These are phyloP conservation scores for Scleroderma citrinum DNA, from an alignment of 768 basidiomycete species.

Conservation along the genomic window DNA sequence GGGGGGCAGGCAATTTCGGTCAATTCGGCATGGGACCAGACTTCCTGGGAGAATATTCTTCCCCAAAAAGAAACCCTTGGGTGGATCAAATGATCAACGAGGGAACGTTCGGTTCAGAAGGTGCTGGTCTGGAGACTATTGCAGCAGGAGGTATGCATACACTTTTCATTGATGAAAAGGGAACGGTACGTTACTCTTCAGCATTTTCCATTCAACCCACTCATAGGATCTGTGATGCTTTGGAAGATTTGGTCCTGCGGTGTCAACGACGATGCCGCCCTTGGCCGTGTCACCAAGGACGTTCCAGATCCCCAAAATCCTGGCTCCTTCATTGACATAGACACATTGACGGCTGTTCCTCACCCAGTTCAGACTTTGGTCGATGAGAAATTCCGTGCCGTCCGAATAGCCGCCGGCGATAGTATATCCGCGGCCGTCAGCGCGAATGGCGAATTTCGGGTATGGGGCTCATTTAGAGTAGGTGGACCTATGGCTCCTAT, in stretches of 20 bases:
- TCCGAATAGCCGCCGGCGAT: slow-evolving; percentile 79
- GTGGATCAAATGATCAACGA: slow-evolving; percentile 69
- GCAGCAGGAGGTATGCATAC: slow-evolving; percentile 87
- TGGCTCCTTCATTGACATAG: slow-evolving; percentile 49
- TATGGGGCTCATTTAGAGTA: slow-evolving; percentile 91
- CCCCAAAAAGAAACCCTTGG: slow-evolving; percentile 74
- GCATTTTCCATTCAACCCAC: slow-evolving; percentile 2
- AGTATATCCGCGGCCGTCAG: slow-evolving; percentile 84
- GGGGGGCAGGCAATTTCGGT: slow-evolving; percentile 92
- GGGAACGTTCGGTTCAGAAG: slow-evolving; percentile 62
- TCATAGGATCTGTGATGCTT: neutral
- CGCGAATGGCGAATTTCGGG: slow-evolving; percentile 71
- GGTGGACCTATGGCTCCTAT: slow-evolving; percentile 18
- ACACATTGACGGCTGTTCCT: slow-evolving; percentile 48
- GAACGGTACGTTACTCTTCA: slow-evolving; percentile 57
- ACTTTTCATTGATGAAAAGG: slow-evolving; percentile 82
- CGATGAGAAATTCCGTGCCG: slow-evolving; percentile 79
- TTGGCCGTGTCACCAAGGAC: slow-evolving; percentile 70
- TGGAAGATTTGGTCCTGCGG: slow-evolving; percentile 78
- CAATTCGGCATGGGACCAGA: slow-evolving; percentile 90
- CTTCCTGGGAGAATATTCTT: slow-evolving; percentile 60
- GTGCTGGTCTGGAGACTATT: slow-evolving; percentile 77
- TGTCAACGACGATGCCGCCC: slow-evolving; percentile 83
- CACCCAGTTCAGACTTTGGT: slow-evolving; percentile 63
- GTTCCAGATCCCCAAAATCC: slow-evolving; percentile 56